Conservation (phyloP, 305 asterid species). For the Plantago coronopus region DNA sequence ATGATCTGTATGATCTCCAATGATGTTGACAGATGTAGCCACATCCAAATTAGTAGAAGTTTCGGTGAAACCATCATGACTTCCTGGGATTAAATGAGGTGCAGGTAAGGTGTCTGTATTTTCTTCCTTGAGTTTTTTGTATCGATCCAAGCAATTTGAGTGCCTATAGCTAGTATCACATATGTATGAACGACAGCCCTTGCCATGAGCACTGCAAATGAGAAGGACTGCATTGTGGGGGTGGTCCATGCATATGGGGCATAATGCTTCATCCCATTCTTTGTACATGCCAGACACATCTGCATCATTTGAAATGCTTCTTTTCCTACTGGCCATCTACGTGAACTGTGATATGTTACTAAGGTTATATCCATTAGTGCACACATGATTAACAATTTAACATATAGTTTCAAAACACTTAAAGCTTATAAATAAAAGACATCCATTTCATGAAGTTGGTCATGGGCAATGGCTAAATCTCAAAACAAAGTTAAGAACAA, state of each 20-base stretch:
- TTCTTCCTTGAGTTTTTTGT: slow-evolving; percentile 62
- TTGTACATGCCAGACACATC: slow-evolving; percentile 57
- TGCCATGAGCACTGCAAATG: slow-evolving; percentile 80
- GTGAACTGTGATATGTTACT: slow-evolving; percentile 60
- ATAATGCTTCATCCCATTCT: slow-evolving; percentile 92
- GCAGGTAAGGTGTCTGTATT: slow-evolving; percentile 34
- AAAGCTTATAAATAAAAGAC: slow-evolving; percentile 11
- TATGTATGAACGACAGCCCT: slow-evolving; percentile 81
- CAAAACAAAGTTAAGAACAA: slow-evolving; percentile 8
- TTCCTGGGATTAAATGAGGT: slow-evolving; percentile 30
- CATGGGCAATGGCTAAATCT: slow-evolving; percentile 9
- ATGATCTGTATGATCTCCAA: slow-evolving; percentile 19
- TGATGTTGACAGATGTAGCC: slow-evolving; percentile 20
- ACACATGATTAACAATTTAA: slow-evolving; percentile 18
- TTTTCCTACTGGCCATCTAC: slow-evolving; percentile 93
- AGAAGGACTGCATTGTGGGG: slow-evolving; percentile 98
- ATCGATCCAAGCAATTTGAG: slow-evolving; percentile 90
- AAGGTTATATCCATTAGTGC: slow-evolving; percentile 43
- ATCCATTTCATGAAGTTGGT: not conserved
- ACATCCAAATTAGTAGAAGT: slow-evolving; percentile 32
- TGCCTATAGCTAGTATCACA: slow-evolving; percentile 96
- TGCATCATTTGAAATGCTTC: slow-evolving; percentile 69
- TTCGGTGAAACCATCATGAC: slow-evolving; percentile 30
- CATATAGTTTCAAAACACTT: slow-evolving; percentile 2
- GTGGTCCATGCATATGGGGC: slow-evolving; percentile 96